Evolutionary conservation across 2,329 filamentous ascomycete species (phyloP).

Genomic region (Cadophora luteo-olivacea): DNA sequence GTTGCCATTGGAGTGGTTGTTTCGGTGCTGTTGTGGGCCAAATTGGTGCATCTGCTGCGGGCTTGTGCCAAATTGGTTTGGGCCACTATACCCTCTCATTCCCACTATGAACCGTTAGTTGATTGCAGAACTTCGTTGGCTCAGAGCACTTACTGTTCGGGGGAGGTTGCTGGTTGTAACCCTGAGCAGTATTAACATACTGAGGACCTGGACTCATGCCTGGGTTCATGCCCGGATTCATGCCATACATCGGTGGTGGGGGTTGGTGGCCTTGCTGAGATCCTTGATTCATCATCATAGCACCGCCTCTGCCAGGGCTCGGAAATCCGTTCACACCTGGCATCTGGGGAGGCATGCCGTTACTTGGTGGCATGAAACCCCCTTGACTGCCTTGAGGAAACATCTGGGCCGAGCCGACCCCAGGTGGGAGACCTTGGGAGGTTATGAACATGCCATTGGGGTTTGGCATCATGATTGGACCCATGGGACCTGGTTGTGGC

Average conservation of each 20-base stretch:
- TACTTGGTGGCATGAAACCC: slow-evolving; percentile 68
- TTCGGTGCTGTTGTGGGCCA: slow-evolving; percentile 56
- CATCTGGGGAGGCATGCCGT: slow-evolving; percentile 61
- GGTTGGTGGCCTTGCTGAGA: slow-evolving; percentile 86
- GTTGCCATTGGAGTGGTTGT: slow-evolving; percentile 57
- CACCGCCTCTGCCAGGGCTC: slow-evolving; percentile 85
- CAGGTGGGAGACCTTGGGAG: slow-evolving; percentile 72
- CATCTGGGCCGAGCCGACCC: slow-evolving; percentile 75
- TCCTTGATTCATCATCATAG: slow-evolving; percentile 94
- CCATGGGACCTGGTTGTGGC: slow-evolving; percentile 75
- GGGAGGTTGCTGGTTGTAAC: slow-evolving; percentile 73
- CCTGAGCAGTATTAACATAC: slow-evolving; percentile 52
- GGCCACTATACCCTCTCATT: slow-evolving; percentile 64
- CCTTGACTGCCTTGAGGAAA: slow-evolving; percentile 72
- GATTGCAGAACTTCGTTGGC: background rate
- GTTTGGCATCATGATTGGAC: slow-evolving; percentile 83
- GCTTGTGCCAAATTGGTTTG: slow-evolving; percentile 69
- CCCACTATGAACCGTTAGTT: slow-evolving; percentile 57
- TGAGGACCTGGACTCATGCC: slow-evolving; percentile 74
- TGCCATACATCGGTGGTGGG: slow-evolving; percentile 66
- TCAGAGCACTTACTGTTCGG: slow-evolving; percentile 69
- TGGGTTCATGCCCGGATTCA: slow-evolving; percentile 76
- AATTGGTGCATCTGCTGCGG: slow-evolving; percentile 68
- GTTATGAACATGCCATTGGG: slow-evolving; percentile 75
- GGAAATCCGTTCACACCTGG: slow-evolving; percentile 80